A percentile compares a stretch with the other conserved stretches of the same genome.
These are phyloP conservation scores for Pythium sp. DNA, from an alignment of 352 stramenopile genomes.

Conservation along the genomic window DNA sequence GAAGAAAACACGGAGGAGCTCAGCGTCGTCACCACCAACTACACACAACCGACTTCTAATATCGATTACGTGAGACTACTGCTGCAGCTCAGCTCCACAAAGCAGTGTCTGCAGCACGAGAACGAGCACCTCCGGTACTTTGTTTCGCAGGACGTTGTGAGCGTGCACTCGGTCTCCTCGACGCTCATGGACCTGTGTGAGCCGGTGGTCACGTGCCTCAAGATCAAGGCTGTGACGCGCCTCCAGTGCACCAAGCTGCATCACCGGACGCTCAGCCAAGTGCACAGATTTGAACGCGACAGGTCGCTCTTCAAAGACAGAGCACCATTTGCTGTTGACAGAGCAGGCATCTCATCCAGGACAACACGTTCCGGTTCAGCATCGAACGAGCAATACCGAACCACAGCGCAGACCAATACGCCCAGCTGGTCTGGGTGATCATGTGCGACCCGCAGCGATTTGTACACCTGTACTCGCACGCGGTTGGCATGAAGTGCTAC, in stretches of 20 bases:
- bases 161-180: constrained; percentile 3
- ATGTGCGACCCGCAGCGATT: constrained; percentile 8
- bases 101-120: constrained; percentile 11
- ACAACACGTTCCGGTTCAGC: constrained; percentile 9
- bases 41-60: background rate
- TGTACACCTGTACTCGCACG: background rate
- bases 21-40: background rate
- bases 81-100: background rate
- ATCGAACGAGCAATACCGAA: constrained; percentile 3
- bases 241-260: background rate
- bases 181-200: background rate
- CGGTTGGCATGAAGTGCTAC: constrained; percentile 13
- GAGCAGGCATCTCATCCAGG: background rate
- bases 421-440: background rate
- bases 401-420: background rate
- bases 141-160: background rate
- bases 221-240: constrained; percentile 5
- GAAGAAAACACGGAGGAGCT: no score
- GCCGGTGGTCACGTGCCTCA: background rate
- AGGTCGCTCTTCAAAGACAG: background rate
- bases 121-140: constrained; percentile 12
- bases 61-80: background rate
- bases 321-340: constrained; percentile 12
- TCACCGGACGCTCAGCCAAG: background rate
- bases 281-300: background rate